Base-by-base conservation (phyloP, 495 filamentous ascomycete genomes). In the Penicillium arizonense region DNA sequence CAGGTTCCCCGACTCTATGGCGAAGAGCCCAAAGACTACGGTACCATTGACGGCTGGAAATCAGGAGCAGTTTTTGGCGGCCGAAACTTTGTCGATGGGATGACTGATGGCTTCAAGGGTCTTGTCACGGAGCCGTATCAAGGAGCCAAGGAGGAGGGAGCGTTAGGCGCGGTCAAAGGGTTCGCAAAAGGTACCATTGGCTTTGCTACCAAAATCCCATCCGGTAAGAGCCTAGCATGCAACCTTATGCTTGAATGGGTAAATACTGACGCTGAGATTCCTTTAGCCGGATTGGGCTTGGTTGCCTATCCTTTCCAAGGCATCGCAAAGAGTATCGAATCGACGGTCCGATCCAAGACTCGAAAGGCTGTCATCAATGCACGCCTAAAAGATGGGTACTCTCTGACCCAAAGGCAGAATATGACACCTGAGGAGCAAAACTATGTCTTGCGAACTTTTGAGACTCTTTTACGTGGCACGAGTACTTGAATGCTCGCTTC, bases 1-100 rank as follows among this genome's bases (percentile, higher is more conserved):
- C 90, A 91, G 55, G 87, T 89, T 0, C 90, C 90, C 1, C 79
- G 87, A 2, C 74, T 96, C 3, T 89, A 90, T 56, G 88, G 88
- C 4, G 85, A 83, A 53, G 71, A 74, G 45, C 78, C 76, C 24
- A 57, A 53, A n/a, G 57, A 69, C n/a, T 56, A 71, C n/a, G 62
- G 57, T 3, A 43, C 60, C 4, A 60, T 77, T 3, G 53, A 48
- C 1, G 72, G 71, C 33, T 75, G 66, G 68, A 67, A 68, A 45
- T 63, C 62, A 4, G 74, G 74, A 3, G 55, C 62, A 1, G 30
- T 53, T 3, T 65, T 65, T 5, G 74, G 57, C 4, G 55, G 62
- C 3, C 75, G 80, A 57, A 88, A 86, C 55, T 86, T 95, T 40
- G 68, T 72, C 0, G 82, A 85, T 47, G 88, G 89, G 1, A 77